Percentiles rank a stretch among this genome's conserved stretches.
These are phyloP conservation scores for Groenewaldozyma tartarivorans DNA, from an alignment of 805 yeast genomes.

Conservation along the genomic window DNA sequence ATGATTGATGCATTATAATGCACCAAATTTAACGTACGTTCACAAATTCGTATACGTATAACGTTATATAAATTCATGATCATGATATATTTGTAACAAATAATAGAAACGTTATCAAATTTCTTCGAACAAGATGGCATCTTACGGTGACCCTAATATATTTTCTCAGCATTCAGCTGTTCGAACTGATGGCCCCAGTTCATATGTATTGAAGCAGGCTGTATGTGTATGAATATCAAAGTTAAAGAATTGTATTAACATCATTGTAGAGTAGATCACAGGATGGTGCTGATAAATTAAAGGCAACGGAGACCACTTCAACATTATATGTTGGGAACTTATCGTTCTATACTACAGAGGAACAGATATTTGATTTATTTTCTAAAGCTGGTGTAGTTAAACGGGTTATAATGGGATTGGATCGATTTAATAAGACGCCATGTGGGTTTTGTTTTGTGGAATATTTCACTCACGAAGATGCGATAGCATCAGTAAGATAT, in stretches of 20 bases:
- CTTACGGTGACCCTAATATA: not conserved
- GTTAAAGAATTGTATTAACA: too few relatives aligned
- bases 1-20: too few relatives aligned
- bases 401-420: slow-evolving; percentile 88
- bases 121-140: not conserved
- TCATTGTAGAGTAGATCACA: slow-evolving; percentile 17
- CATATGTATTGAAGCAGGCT: slow-evolving; percentile 27
- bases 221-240: too few relatives aligned
- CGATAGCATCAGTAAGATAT: slow-evolving; percentile 75
- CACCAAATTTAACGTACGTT: too few relatives aligned
- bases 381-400: slow-evolving; percentile 45
- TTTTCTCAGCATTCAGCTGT: slow-evolving; percentile 24
- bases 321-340: slow-evolving; percentile 90
- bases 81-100: too few relatives aligned
- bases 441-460: slow-evolving; percentile 95
- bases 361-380: slow-evolving; percentile 82
- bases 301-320: slow-evolving; percentile 52
- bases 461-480: slow-evolving; percentile 56
- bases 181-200: slow-evolving; percentile 28
- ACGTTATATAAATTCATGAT: too few relatives aligned
- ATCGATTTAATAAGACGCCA: slow-evolving; percentile 82
- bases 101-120: too few relatives aligned
- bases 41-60: too few relatives aligned
- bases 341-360: slow-evolving; percentile 88
- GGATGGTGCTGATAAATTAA: slow-evolving; percentile 43